Base-by-base conservation (phyloP, 345 rosid species). In the Angophora floribunda region DNA sequence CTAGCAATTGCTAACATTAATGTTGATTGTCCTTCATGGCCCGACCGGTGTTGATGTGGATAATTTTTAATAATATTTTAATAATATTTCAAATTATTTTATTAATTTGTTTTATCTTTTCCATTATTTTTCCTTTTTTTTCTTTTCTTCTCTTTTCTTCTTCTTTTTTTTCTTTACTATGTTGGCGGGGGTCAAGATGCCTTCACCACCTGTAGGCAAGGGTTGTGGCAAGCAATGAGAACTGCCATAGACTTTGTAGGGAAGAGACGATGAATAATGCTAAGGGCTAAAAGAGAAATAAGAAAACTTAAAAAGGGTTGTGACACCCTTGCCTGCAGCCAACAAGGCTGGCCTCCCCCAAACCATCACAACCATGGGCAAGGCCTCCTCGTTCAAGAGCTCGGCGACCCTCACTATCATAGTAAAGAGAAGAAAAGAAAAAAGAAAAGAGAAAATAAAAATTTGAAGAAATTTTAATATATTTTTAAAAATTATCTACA, bases 31-130 rank as follows among this genome's bases (percentile, higher is more conserved):
- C 22, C 61, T 36, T 55, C 61, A 55, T 21, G 61, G 0, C 5
- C 21, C 0, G 22, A 0, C 13, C 2, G 0, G 22, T 55, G 5
- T 0, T 21, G 0, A 22, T 0, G 2, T 55, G 0, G 28, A 55
- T 0, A 22, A 4, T 1, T 22, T 55, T 55, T 22, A 55, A 55
- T 55, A 55, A 55, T 22, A 22, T 55, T 21, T 47, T 21, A 21
- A 22, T 8, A 36, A 36, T 36, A 36, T 36, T 36, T 36, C 41
- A 2, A 36, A 36, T 36, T 36, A n/a, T 36, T 36, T 36, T 36
- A 36, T 36, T 36, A n/a, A n/a, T n/a, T n/a, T n/a, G n/a, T n/a
- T 36, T 36, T 36, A 4, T 36, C 41, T 36, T 4, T 52, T 53
- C 19, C 13, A 4, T 47, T 47, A 4, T 53, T 22, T 55, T 22